Evolutionary conservation across 1,284 basidiomycete genomes (phyloP).

Genomic region (Tilletia caries): DNA sequence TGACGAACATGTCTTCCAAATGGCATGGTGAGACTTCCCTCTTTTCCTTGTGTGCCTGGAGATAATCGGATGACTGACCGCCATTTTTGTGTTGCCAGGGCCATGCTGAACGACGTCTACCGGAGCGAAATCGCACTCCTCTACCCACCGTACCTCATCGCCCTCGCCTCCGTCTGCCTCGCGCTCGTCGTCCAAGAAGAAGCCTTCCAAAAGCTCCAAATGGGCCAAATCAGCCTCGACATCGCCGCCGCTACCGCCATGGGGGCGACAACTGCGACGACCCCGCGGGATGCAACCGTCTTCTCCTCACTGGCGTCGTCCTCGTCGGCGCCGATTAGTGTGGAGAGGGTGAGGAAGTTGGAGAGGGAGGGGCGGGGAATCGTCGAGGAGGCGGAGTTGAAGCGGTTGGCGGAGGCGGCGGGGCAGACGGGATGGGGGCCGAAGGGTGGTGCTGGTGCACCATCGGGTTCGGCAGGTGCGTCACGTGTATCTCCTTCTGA

Average conservation of each 20-base stretch:
- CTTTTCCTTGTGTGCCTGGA: background rate
- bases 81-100: no score
- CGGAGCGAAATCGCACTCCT: constrained; percentile 83
- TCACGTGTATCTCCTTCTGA: no score
- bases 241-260: background rate
- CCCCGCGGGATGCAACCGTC: background rate
- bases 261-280: background rate
- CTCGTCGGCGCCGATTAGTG: background rate
- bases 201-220: constrained; percentile 21
- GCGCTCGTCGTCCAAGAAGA: constrained; percentile 37
- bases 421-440: background rate
- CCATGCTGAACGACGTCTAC: constrained; percentile 93
- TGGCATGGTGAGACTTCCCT: constrained; percentile 56
- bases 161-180: constrained; percentile 83
- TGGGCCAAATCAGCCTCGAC: constrained; percentile 16
- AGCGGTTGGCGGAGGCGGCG: background rate
- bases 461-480: background rate
- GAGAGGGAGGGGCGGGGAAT: constrained; percentile 1
- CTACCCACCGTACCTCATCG: constrained; percentile 89
- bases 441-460: background rate
- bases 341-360: background rate
- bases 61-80: no score
- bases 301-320: no score
- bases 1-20: constrained; percentile 57
- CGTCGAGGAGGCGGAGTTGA: background rate